Percentiles rank a stretch among this genome's conserved stretches.
Evolutionary conservation across 2,329 filamentous ascomycete genomes (phyloP).

Genomic region (Fusarium sp.): DNA sequence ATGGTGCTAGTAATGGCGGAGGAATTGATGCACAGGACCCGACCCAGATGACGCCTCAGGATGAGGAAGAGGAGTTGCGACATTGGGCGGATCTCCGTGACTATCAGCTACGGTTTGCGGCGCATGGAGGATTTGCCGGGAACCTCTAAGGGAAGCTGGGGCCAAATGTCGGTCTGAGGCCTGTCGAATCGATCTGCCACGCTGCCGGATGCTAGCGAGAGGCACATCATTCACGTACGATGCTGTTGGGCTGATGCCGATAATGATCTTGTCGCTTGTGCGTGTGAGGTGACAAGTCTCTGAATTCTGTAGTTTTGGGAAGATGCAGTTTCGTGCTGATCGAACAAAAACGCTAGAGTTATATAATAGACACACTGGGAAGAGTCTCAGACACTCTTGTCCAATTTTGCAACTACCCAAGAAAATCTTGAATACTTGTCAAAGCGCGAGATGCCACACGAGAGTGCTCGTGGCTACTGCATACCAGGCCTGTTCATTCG

Average conservation of each 20-base stretch:
- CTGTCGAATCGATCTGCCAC: background rate
- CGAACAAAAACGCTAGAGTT: constrained; percentile 2
- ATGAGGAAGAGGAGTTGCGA: constrained; percentile 79
- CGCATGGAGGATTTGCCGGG: constrained; percentile 65
- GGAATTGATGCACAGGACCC: constrained; percentile 45
- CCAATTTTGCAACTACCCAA: too few relatives aligned
- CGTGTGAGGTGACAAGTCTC: background rate
- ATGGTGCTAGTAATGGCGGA: constrained; percentile 52
- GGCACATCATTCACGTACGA: constrained; percentile 13
- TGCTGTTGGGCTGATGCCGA: background rate
- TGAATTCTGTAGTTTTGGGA: background rate
- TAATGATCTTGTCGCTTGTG: background rate
- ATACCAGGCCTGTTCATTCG: too few relatives aligned
- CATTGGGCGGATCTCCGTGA: constrained; percentile 83
- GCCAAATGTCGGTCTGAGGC: background rate
- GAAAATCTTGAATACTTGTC: too few relatives aligned
- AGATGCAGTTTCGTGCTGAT: constrained; percentile 1
- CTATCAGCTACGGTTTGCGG: constrained; percentile 77
- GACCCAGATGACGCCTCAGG: constrained; percentile 59
- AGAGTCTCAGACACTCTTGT: too few relatives aligned
- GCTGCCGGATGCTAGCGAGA: background rate
- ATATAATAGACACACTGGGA: background rate
- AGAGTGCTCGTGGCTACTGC: too few relatives aligned
- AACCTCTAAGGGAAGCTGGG: constrained; percentile 27
- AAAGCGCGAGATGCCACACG: too few relatives aligned